Evolutionary conservation across 192 early-diverging fungal species (phyloP).

Genomic region (Rhizoclosmatium sp.): DNA sequence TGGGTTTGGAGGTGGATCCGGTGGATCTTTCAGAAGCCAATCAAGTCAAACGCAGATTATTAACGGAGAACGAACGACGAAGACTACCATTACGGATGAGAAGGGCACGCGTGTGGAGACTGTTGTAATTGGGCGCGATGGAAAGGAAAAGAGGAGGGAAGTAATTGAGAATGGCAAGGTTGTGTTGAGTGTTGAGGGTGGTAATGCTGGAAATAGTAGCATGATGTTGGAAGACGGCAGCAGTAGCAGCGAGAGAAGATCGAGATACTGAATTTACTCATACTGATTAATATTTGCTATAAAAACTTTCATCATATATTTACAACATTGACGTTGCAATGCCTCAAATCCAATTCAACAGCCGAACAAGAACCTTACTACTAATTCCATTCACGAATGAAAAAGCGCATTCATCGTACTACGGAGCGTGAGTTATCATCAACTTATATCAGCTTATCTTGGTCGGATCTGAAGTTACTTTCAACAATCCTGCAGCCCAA

Average conservation of each 20-base stretch:
- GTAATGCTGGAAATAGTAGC: neutral
- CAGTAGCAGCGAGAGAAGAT: neutral
- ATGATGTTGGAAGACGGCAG: neutral
- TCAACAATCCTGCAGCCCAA: neutral
- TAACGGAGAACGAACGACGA: conserved; percentile 41
- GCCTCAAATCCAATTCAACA: neutral
- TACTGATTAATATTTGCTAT: neutral
- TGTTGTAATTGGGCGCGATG: conserved; percentile 24
- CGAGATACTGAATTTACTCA: neutral
- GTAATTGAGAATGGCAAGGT: conserved; percentile 32
- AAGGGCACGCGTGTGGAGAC: conserved; percentile 34
- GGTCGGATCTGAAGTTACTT: no score
- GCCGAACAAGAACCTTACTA: neutral
- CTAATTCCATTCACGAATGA: neutral
- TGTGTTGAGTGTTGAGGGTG: conserved; percentile 18
- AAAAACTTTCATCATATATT: neutral
- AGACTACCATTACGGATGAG: conserved; percentile 33
- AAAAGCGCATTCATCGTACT: neutral
- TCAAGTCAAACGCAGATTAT: conserved; percentile 30
- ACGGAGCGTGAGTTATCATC: neutral
- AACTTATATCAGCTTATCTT: neutral
- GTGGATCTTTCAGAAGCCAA: conserved; percentile 20
- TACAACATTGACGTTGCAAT: neutral
- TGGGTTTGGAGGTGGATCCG: neutral
- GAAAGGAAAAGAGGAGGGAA: conserved; percentile 35